phyloP scores from a whole-genome alignment of 1,139 yeast genomes.

The Komagataea norvegica region DNA sequence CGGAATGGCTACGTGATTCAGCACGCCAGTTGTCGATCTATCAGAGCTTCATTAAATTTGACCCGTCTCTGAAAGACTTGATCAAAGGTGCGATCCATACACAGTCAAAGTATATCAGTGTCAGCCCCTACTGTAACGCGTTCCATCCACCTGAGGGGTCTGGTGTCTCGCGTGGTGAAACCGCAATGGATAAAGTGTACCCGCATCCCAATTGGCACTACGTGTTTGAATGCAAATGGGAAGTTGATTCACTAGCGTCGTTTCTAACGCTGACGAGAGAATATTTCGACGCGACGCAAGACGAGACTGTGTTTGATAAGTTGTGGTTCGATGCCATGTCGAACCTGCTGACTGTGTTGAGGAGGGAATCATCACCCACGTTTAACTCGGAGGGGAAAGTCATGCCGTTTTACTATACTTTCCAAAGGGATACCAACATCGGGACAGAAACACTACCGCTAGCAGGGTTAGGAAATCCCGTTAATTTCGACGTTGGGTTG shows the following conservation, averaged over 20 bases:
- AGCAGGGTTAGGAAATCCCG: conserved; percentile 81
- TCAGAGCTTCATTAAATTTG: conserved; percentile 53
- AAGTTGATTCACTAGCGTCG: conserved; percentile 80
- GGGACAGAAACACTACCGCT: conserved; percentile 81
- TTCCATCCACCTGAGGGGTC: conserved; percentile 79
- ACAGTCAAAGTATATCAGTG: conserved; percentile 58
- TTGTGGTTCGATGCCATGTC: conserved; percentile 60
- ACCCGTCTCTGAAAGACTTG: conserved; percentile 44
- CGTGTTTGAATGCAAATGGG: conserved; percentile 89
- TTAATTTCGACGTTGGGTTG: conserved; percentile 63
- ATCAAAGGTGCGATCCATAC: conserved; percentile 77
- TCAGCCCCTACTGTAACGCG: conserved; percentile 83
- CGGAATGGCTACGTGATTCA: conserved; percentile 86
- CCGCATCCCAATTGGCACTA: conserved; percentile 67
- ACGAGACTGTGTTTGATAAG: conserved; percentile 45
- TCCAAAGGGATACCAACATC: conserved; percentile 66
- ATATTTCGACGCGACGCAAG: conserved; percentile 52
- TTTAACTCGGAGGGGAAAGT: conserved; percentile 57
- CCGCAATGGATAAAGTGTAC: conserved; percentile 59
- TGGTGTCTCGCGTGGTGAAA: conserved; percentile 45
- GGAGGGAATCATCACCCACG: conserved; percentile 61
- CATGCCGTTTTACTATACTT: conserved; percentile 50
- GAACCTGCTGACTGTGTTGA: conserved; percentile 47
- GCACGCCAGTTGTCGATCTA: conserved; percentile 80
- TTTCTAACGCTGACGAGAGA: conserved; percentile 72